Evolutionary conservation across 83 land plant genomes (phyloP).

Genomic region (Larix sibirica): DNA sequence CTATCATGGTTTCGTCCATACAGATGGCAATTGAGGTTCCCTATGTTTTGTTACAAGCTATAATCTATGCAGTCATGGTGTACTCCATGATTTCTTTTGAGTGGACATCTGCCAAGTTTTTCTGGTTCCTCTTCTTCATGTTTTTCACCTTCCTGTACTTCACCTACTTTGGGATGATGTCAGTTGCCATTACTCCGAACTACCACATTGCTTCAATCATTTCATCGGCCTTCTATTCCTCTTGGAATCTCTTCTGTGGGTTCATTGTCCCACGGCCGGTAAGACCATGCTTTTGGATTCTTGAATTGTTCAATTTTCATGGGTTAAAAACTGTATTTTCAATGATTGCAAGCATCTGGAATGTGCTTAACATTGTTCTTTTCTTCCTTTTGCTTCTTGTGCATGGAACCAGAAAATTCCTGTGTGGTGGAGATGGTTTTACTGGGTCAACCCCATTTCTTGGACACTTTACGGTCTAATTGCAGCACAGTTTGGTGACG

Average conservation of each 20-base stretch:
- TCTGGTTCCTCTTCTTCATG: constrained; percentile 49
- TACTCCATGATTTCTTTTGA: constrained; percentile 48
- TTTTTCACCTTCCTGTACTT: constrained; percentile 48
- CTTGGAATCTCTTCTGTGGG: constrained; percentile 51
- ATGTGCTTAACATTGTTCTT: no score
- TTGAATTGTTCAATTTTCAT: no score
- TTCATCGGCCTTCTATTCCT: constrained; percentile 30
- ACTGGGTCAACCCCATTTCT: constrained; percentile 29
- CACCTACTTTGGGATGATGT: constrained; percentile 62
- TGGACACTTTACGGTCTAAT: constrained; percentile 53
- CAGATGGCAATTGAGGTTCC: constrained; percentile 65
- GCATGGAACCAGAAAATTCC: constrained; percentile 20
- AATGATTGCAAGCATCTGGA: no score
- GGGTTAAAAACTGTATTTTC: no score
- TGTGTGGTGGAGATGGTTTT: constrained; percentile 40
- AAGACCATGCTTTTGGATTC: no score
- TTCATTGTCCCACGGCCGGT: constrained; percentile 37
- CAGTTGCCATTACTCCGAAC: constrained; percentile 51
- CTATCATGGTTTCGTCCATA: no score
- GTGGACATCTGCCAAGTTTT: constrained; percentile 57
- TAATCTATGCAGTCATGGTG: constrained; percentile 38
- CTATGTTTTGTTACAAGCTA: constrained; percentile 35
- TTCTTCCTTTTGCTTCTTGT: no score
- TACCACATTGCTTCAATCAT: constrained; percentile 37
- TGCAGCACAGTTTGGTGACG: constrained; percentile 43